Base-by-base conservation (phyloP, 176 grass and related monocot genomes). In the Bothriochloa decipiens region DNA sequence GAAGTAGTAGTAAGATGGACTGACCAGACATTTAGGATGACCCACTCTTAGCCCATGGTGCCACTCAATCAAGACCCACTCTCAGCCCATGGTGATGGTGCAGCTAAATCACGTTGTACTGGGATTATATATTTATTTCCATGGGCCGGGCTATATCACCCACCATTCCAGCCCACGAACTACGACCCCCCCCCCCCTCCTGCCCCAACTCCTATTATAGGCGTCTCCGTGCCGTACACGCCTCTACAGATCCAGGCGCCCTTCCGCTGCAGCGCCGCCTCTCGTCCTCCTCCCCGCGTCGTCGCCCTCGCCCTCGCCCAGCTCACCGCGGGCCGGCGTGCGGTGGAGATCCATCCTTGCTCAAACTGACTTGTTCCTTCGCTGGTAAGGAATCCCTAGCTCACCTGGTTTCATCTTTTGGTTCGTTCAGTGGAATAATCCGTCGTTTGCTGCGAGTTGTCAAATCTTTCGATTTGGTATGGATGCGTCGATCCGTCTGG, bases 371-470 rank as follows among this genome's bases (percentile, higher is more conserved):
- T 50, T 33, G 18, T 80, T 49, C 64, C 28, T 25, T 23, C 36
- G 43, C 43, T 49, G 78, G 78, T 80, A 23, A 80, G 78, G 15
- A 33, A 50, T 36, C 78, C 63, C 64, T 81, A 50, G 45, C 64
- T 25, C 46, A 8, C 27, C 17, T 80, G 6, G 78, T 36, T 15
- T 45, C 45, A 14, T 16, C 27, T 42, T 20, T 68, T 45, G 5
- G 7, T 50, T 68, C 36, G 64, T 52, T 25, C 11, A 3, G 32
- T 33, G 53, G 50, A 67, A 49, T 49, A 67, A 32, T 8, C 11
- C 78, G n/a, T 50, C 16, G 47, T 50, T 25, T 69, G 5, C 3
- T 35, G 43, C 33, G 63, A n/a, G 43, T 13, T 22, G 11, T 5
- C 42, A 35, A 17, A 80, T 52, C 76, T 6, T 25, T 23, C 20